Conservation (phyloP, 345 rosid genomes). For the Triadica sebifera region DNA sequence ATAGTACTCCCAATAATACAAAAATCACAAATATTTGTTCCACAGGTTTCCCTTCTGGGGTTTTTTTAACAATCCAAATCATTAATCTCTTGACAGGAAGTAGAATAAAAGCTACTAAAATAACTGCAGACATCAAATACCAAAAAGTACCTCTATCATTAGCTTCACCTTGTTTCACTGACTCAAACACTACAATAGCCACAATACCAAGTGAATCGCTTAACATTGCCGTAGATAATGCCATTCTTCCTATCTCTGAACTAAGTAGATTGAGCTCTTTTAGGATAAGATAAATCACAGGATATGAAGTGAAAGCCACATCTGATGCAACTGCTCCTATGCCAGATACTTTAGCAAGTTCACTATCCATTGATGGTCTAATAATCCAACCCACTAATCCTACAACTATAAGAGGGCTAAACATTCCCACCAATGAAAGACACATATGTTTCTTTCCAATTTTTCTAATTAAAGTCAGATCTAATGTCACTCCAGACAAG, state of each 20-base stretch:
- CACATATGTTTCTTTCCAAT: constrained; percentile 17
- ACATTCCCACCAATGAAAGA: background rate
- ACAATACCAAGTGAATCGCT: constrained; percentile 12
- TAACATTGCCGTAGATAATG: constrained; percentile 13
- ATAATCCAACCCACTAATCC: background rate
- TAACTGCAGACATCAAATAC: constrained; percentile 28
- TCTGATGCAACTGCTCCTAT: constrained; percentile 7
- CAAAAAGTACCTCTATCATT: constrained; percentile 22
- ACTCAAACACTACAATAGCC: constrained; percentile 11
- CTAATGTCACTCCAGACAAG: constrained; percentile 23
- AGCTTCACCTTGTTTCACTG: constrained; percentile 32
- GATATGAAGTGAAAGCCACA: constrained; percentile 19
- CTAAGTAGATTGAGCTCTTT: constrained; percentile 29
- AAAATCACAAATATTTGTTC: constrained; percentile 40
- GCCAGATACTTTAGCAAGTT: constrained; percentile 10
- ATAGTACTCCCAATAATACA: constrained; percentile 46
- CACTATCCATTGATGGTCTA: constrained; percentile 13
- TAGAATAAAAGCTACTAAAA: constrained; percentile 24
- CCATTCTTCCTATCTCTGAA: constrained; percentile 30
- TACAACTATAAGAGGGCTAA: background rate
- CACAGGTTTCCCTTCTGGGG: constrained; percentile 57
- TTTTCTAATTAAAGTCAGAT: constrained; percentile 8
- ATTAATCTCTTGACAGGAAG: constrained; percentile 28
- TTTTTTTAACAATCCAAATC: constrained; percentile 45
- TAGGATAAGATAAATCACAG: constrained; percentile 23